Evolutionary conservation across 2,329 filamentous ascomycete species (phyloP).

Genomic region (Ophiostoma populinum): DNA sequence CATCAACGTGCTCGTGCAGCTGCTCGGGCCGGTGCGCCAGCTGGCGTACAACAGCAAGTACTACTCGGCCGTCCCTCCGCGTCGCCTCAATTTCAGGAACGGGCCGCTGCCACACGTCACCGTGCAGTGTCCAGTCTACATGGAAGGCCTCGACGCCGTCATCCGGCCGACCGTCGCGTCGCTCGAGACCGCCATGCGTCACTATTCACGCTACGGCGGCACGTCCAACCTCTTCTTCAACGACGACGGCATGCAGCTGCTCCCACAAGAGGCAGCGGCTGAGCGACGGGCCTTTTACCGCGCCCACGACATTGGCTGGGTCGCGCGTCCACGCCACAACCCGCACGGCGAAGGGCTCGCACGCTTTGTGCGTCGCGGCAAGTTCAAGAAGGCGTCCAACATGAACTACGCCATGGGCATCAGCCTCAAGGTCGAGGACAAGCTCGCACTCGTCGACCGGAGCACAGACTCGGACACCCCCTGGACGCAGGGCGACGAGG

Average conservation of each 20-base stretch:
- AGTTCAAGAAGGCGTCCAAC: slow-evolving; percentile 56
- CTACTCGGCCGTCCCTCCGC: slow-evolving; percentile 47
- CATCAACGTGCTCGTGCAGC: slow-evolving; percentile 56
- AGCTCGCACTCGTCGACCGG: slow-evolving; percentile 42
- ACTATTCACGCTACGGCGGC: slow-evolving; percentile 59
- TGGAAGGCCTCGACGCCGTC: slow-evolving; percentile 60
- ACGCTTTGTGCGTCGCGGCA: slow-evolving; percentile 44
- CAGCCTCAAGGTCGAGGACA: slow-evolving; percentile 54
- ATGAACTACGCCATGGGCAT: slow-evolving; percentile 57
- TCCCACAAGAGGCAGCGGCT: slow-evolving; percentile 42
- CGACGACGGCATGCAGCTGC: slow-evolving; percentile 55
- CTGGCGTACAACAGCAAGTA: slow-evolving; percentile 62
- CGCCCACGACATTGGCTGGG: slow-evolving; percentile 53
- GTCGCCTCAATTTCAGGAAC: neutral
- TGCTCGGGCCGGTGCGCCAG: slow-evolving; percentile 58
- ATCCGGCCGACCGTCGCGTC: slow-evolving; percentile 66
- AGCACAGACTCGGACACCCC: slow-evolving; percentile 45
- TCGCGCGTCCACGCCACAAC: slow-evolving; percentile 45
- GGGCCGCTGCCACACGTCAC: slow-evolving; percentile 58
- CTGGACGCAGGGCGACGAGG: slow-evolving; percentile 50
- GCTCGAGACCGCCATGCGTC: slow-evolving; percentile 60
- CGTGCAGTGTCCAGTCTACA: slow-evolving; percentile 78
- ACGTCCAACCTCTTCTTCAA: slow-evolving; percentile 64
- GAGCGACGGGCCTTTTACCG: slow-evolving; percentile 51
- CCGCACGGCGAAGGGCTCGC: slow-evolving; percentile 29